Percentiles rank a stretch among this genome's conserved stretches.
Conservation (phyloP, 805 yeast species). For the Candida manassasensis region DNA sequence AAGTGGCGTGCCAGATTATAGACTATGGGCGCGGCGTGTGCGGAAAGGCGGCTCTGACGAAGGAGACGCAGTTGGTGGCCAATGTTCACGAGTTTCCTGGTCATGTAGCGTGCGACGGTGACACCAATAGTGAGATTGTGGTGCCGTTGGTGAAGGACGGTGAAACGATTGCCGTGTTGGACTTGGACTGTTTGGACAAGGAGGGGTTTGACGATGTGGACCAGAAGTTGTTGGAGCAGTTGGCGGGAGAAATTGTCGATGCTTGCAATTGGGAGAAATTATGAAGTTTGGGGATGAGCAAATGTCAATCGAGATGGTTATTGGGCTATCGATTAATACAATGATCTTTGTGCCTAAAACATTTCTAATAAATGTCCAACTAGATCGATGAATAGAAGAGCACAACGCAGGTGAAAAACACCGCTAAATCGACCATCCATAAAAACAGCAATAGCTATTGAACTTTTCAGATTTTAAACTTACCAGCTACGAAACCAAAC, state of each 20-base stretch:
- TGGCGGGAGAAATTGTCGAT: conserved; percentile 49
- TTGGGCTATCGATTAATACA: no score
- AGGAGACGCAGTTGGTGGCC: conserved; percentile 65
- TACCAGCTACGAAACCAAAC: no score
- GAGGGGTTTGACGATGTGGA: conserved; percentile 70
- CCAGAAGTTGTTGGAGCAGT: conserved; percentile 48
- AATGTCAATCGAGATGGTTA: no score
- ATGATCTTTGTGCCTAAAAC: no score
- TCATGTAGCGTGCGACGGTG: conserved; percentile 97
- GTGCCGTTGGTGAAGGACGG: conserved; percentile 60
- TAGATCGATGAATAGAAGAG: no score
- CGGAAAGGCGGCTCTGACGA: conserved; percentile 68
- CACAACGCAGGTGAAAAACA: no score
- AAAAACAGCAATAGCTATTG: no score
- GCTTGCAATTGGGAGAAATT: conserved; percentile 46
- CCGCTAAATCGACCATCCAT: no score
- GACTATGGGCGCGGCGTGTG: conserved; percentile 83
- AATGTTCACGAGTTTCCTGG: conserved; percentile 81
- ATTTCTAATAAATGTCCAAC: no score
- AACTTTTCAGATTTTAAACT: no score
- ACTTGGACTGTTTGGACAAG: conserved; percentile 68
- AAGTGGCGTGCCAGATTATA: conserved; percentile 90
- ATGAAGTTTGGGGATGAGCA: no score
- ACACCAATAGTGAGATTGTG: conserved; percentile 87
- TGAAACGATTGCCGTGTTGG: conserved; percentile 68